Base-by-base conservation (phyloP, 148 eudicot genomes). In the Chenopodium quinoa region DNA sequence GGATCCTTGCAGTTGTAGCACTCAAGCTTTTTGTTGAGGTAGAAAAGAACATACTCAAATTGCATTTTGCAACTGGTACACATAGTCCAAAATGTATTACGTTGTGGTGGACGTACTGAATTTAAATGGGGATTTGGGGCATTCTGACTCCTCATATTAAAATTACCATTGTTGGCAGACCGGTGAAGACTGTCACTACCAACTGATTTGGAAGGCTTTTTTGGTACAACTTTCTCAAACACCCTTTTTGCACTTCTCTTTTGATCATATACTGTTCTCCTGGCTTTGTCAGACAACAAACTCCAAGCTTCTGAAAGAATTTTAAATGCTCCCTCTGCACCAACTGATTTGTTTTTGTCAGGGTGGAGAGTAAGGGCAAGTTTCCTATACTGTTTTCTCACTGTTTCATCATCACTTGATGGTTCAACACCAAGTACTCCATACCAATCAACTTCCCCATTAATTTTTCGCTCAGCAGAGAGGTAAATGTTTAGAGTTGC, bases 251-350 rank as follows among this genome's bases (percentile, higher is more conserved):
- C 16, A 63, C 73, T 86, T 75, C 85, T 78, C 83, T 80, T 90
- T 71, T 77, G 79, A 75, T 93, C 87, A 86, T 87, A 91, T 70
- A 79, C 85, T 74, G 17, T 75, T 90, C 89, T 89, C 80, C 81
- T 89, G 12, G 75, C 60, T 79, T 84, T 89, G 77, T 93, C 90
- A 40, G 91, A 89, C 76, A 91, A 79, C 29, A 93, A 77, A 83
- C 89, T 85, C 92, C 92, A 90, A 37, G 92, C 94, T 84, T 91
- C 85, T 50, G 90, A 86, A 40, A 93, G 81, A 64, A 93, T 86
- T 83, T 86, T 85, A 60, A 91, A 91, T 1, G 97, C 97, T 32
- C 92, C 93, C 47, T 89, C 93, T n/a, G 94, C 91, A 79, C 97
- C 97, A 82, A 88, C 90, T 34, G 91, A 84, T 78, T 91, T 89